phyloP scores from a whole-genome alignment of 305 asterid genomes.

The Fraxinus greggii region DNA sequence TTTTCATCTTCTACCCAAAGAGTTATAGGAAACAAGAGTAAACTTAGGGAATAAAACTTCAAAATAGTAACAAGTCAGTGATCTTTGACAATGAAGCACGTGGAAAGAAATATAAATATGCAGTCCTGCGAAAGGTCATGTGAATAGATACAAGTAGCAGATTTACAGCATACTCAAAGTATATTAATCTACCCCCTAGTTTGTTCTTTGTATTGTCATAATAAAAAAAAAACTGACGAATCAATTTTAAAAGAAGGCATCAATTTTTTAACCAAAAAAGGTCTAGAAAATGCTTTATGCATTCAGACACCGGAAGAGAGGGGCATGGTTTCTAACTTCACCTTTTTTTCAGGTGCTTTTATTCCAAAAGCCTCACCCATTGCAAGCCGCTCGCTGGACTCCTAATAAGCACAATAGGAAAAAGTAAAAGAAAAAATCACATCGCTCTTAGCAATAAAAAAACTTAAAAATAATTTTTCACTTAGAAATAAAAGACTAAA shows the following conservation, averaged over 20 bases:
- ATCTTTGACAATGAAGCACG: not conserved
- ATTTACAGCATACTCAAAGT: not conserved
- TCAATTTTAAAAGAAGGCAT: not conserved
- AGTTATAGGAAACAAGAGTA: not conserved
- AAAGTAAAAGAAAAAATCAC: not conserved
- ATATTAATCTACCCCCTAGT: not conserved
- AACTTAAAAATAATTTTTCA: not conserved
- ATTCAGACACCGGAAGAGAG: not conserved
- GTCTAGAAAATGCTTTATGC: not conserved
- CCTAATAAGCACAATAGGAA: conserved; percentile 46
- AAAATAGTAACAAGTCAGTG: not conserved
- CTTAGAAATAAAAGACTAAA: not conserved
- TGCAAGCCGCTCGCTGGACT: conserved; percentile 88
- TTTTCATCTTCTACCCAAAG: not conserved
- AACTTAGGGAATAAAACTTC: not conserved
- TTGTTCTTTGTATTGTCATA: not conserved
- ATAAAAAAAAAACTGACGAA: not conserved
- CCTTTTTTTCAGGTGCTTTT: conserved; percentile 79
- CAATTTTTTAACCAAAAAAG: not conserved
- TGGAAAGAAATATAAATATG: not conserved
- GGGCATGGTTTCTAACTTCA: conserved; percentile 26
- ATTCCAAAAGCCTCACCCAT: conserved; percentile 96
- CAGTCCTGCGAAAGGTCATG: not conserved
- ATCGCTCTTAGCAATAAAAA: not conserved
- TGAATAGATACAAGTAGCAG: not conserved